Evolutionary conservation across 2,329 filamentous ascomycete genomes (phyloP).

Genomic region (Orbilia javanica): DNA sequence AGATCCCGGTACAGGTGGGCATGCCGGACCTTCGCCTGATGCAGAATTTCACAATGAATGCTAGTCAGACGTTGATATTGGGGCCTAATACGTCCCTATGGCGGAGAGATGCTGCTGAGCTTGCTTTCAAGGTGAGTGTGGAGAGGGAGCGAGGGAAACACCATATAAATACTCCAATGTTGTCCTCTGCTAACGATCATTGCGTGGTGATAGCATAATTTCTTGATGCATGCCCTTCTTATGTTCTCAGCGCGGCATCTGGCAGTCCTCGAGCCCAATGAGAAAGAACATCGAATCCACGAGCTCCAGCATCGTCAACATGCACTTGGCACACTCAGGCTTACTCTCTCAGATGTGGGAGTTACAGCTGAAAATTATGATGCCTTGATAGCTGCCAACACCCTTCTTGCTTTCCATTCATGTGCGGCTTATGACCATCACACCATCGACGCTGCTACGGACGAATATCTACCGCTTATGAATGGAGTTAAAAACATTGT

Average conservation of each 20-base stretch:
- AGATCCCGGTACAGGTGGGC: conserved; percentile 54
- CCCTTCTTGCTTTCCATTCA: conserved; percentile 50
- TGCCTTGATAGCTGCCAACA: conserved; percentile 51
- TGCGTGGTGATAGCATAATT: conserved; percentile 46
- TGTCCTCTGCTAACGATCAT: not conserved
- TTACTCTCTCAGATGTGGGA: conserved; percentile 53
- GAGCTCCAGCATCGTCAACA: conserved; percentile 56
- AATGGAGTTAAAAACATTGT: conserved; percentile 57
- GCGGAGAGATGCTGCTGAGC: conserved; percentile 50
- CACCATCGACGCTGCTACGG: conserved; percentile 33
- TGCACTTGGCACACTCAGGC: conserved; percentile 43
- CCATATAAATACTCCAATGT: not conserved
- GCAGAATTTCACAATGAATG: conserved; percentile 56
- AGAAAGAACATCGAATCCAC: conserved; percentile 46
- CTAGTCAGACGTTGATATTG: conserved; percentile 53
- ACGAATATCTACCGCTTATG: conserved; percentile 52
- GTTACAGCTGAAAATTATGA: conserved; percentile 55
- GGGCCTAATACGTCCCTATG: conserved; percentile 51
- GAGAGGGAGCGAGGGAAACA: no score
- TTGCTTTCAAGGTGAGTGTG: conserved; percentile 53
- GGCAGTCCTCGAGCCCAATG: conserved; percentile 42
- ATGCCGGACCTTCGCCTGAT: conserved; percentile 54
- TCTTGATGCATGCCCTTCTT: conserved; percentile 52
- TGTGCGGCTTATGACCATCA: conserved; percentile 44
- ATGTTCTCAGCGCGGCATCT: conserved; percentile 57